phyloP scores from a whole-genome alignment of 1,284 basidiomycete genomes.

The Ceratobasidium papillatum region DNA sequence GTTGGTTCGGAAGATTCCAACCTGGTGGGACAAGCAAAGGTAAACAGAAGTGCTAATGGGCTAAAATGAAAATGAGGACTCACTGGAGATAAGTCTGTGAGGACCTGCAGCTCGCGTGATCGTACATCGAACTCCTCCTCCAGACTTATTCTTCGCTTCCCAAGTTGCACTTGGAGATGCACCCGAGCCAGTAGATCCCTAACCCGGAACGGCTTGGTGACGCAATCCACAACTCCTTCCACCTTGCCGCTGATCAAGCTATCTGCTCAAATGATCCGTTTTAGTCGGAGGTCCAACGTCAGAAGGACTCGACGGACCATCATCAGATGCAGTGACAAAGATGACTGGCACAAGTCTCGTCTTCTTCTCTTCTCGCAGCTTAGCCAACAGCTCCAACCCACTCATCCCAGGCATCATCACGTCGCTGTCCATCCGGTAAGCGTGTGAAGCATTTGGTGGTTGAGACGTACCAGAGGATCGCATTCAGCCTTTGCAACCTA shows the following conservation, averaged over 20 bases:
- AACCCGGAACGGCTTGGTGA: conserved; percentile 50
- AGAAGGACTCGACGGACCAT: background rate
- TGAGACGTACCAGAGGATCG: conserved; percentile 19
- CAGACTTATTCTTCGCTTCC: conserved; percentile 48
- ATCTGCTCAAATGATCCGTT: background rate
- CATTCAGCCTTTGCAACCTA: conserved; percentile 3
- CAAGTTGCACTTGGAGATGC: conserved; percentile 49
- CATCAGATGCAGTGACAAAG: conserved; percentile 46
- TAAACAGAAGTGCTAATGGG: background rate
- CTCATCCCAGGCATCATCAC: conserved; percentile 35
- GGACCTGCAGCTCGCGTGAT: conserved; percentile 49
- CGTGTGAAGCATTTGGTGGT: too few relatives aligned
- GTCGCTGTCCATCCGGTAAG: background rate
- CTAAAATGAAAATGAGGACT: background rate
- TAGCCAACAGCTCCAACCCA: conserved; percentile 13
- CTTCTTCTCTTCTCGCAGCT: conserved; percentile 22
- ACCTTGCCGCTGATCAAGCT: conserved; percentile 3
- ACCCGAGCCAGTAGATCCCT: conserved; percentile 56
- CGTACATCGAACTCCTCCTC: conserved; percentile 52
- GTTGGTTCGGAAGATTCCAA: conserved; percentile 34
- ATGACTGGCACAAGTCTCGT: conserved; percentile 49
- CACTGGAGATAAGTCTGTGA: conserved; percentile 42
- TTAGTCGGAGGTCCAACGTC: conserved; percentile 46
- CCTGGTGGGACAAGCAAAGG: background rate
- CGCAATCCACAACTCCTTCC: conserved; percentile 53